Conservation (phyloP, 495 filamentous ascomycete genomes). For the Tuber indicum region DNA sequence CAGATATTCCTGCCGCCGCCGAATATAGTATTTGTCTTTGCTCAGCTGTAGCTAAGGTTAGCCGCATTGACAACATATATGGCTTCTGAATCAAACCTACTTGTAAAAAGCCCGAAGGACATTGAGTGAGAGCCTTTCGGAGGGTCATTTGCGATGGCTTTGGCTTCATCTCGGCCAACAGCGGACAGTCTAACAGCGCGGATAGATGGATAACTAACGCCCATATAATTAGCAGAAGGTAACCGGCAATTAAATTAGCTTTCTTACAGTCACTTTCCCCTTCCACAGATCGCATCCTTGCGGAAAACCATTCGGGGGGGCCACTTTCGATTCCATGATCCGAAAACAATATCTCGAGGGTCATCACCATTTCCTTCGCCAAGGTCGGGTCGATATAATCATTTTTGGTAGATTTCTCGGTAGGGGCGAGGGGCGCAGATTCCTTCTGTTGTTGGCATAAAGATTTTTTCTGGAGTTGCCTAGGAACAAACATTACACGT, state of each 20-base stretch:
- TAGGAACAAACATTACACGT: constrained; percentile 43
- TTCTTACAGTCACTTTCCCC: constrained; percentile 42
- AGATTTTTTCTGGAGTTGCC: constrained; percentile 37
- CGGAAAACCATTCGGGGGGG: constrained; percentile 39
- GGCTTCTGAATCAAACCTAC: constrained; percentile 7
- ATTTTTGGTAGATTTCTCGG: constrained; percentile 12
- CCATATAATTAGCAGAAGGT: constrained; percentile 11
- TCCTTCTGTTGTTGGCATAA: constrained; percentile 11
- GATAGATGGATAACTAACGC: constrained; percentile 44
- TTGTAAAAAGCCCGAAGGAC: constrained; percentile 25
- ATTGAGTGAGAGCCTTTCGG: constrained; percentile 34
- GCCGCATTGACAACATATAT: not conserved
- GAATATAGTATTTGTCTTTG: constrained; percentile 41
- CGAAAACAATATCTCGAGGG: constrained; percentile 43
- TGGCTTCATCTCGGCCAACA: constrained; percentile 41
- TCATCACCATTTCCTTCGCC: constrained; percentile 38
- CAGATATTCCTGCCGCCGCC: constrained; percentile 10
- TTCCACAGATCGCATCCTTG: constrained; percentile 38
- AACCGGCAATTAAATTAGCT: not conserved
- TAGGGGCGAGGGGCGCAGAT: constrained; percentile 13
- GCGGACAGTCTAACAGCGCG: constrained; percentile 41
- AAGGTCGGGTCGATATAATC: constrained; percentile 16
- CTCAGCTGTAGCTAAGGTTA: constrained; percentile 21
- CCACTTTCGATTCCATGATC: constrained; percentile 40
- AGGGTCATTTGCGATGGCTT: constrained; percentile 39